These are phyloP conservation scores for Xylaria castorea DNA, from an alignment of 495 filamentous ascomycete species.

Conservation along the genomic window DNA sequence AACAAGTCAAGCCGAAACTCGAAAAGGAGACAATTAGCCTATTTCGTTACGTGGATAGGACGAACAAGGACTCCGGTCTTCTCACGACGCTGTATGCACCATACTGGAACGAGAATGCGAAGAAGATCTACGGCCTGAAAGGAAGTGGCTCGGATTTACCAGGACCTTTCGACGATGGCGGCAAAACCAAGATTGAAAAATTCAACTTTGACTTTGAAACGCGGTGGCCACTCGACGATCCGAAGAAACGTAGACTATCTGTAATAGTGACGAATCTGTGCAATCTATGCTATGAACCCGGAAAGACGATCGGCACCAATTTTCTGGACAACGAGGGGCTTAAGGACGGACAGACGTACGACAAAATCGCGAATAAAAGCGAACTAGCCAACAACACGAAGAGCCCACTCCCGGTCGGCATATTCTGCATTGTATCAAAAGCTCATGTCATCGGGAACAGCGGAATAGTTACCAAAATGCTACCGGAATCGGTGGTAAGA, in stretches of 20 bases:
- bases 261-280: no score
- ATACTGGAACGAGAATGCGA: not conserved
- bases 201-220: not conserved
- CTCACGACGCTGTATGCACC: not conserved
- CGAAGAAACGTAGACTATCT: not conserved
- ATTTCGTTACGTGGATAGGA: not conserved
- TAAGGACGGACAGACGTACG: not conserved
- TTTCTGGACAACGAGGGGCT: not conserved
- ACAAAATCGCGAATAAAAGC: not conserved
- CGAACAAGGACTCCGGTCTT: not conserved
- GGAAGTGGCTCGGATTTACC: not conserved
- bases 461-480: not conserved
- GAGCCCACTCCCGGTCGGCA: not conserved
- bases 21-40: not conserved
- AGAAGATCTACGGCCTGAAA: not conserved
- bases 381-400: not conserved
- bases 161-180: not conserved
- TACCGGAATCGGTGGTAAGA: not conserved
- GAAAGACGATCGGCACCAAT: not conserved
- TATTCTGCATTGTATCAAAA: not conserved
- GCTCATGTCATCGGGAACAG: not conserved
- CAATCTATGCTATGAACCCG: no score
- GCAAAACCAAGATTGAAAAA: not conserved
- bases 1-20: conserved; percentile 1
- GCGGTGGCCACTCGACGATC: not conserved